A percentile compares a stretch with the other conserved stretches of the same genome.
Conservation (phyloP, 164 flowering plant species). For the Vitis amurensis region DNA sequence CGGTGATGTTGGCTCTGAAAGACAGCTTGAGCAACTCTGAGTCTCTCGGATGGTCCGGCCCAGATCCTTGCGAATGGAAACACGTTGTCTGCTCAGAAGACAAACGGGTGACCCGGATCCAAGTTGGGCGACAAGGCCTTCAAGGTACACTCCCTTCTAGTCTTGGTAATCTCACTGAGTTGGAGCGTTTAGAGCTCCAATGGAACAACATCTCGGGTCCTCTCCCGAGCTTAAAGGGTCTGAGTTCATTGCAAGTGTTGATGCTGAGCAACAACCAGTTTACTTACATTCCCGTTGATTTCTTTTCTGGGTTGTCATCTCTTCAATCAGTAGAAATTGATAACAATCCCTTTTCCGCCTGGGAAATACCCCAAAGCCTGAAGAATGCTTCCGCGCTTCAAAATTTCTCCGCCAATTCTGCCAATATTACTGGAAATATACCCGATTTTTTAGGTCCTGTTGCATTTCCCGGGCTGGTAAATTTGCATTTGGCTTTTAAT, state of each 20-base stretch:
- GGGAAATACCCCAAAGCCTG: slow-evolving; percentile 73
- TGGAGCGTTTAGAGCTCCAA: slow-evolving; percentile 70
- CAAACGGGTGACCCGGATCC: slow-evolving; percentile 65
- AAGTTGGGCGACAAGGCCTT: slow-evolving; percentile 54
- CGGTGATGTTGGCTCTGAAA: slow-evolving; percentile 53
- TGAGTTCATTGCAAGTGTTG: slow-evolving; percentile 53
- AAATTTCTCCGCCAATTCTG: slow-evolving; percentile 86
- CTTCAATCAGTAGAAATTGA: slow-evolving; percentile 61
- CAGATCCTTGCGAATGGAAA: slow-evolving; percentile 76
- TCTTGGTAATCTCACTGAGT: slow-evolving; percentile 42
- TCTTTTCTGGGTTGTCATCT: slow-evolving; percentile 58
- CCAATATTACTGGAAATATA: slow-evolving; percentile 57
- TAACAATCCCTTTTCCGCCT: slow-evolving; percentile 55
- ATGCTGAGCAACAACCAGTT: slow-evolving; percentile 65
- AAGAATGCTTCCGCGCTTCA: slow-evolving; percentile 48
- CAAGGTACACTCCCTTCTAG: slow-evolving; percentile 62
- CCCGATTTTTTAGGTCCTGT: slow-evolving; percentile 64
- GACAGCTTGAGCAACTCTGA: slow-evolving; percentile 34
- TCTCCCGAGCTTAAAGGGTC: slow-evolving; percentile 66
- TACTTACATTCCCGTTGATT: slow-evolving; percentile 58
- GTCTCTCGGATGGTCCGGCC: slow-evolving; percentile 60
- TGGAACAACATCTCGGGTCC: slow-evolving; percentile 66
- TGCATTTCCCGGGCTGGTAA: slow-evolving; percentile 56
- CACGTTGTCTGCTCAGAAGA: slow-evolving; percentile 50
- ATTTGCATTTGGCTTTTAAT: slow-evolving; percentile 68